Evolutionary conservation across 352 stramenopile species (phyloP), one percentile per base, ranked within the genome.

Genomic region (Phytopythium helicoides): DNA sequence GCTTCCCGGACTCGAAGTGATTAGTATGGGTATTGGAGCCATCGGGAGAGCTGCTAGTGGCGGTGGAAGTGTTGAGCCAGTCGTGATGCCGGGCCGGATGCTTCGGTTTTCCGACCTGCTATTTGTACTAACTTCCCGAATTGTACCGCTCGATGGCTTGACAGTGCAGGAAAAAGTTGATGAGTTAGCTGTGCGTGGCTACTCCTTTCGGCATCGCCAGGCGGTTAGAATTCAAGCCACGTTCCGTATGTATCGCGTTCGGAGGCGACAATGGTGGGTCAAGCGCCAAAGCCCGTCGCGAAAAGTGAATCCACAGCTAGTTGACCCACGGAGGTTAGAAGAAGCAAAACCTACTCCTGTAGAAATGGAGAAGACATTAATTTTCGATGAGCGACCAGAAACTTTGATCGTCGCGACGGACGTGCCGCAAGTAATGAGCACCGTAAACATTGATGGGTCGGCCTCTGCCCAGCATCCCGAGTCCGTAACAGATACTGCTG

Each of bases 101-200:
- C 78, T 92, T 35, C 73, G 81, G 2, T 92, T 91, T 49, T 83
- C 71, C 0, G 81, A 94, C 52, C 34, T 94, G 3, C 54, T 94
- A 10, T 53, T 92, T 9, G 80, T 92, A 5, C 59, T 94, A 3
- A 85, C 79, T 6, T 71, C 76, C 47, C 71, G 83, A 23, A 78
- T 87, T 26, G 56, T 92, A 3, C 83, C 81, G 4, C 51, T 87
- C 7, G 81, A 89, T 12, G 81, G 81, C 34, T 56, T 90, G 25
- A 89, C 83, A 1, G 80, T 94, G 1, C 73, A 86, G 41, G 83
- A 92, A 41, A 94, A 94, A 68, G 83, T 94, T 6, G 77, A 92
- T 39, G 83, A 94, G 40, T 58, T 94, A 1, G 80, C 81, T 0
- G 79, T 91, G 19, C 75, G 79, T 21, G 71, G 76, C 6, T 91